These are phyloP conservation scores for Agrocybe pediades DNA, from an alignment of 768 basidiomycete genomes.

Conservation along the genomic window DNA sequence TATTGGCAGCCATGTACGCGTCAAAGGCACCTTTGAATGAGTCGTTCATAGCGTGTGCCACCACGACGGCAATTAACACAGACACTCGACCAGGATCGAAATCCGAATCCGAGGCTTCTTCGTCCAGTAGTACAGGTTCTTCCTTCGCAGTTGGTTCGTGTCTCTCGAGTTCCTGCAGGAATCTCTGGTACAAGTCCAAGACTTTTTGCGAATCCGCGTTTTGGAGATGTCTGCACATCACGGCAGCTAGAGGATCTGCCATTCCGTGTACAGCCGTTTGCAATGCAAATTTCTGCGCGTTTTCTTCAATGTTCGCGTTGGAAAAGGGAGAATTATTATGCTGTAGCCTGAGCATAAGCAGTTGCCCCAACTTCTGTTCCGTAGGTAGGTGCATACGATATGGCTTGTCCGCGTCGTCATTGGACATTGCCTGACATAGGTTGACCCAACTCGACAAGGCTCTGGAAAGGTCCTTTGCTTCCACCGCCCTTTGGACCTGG, in stretches of 20 bases:
- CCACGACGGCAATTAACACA: slow-evolving; percentile 53
- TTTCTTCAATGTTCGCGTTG: slow-evolving; percentile 5
- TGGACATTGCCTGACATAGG: slow-evolving; percentile 8
- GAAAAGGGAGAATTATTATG: neutral
- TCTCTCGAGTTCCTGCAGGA: slow-evolving; percentile 20
- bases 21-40: slow-evolving; percentile 60
- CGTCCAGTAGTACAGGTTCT: slow-evolving; percentile 13
- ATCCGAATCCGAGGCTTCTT: slow-evolving; percentile 11
- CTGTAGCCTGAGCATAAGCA: slow-evolving; percentile 6
- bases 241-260: slow-evolving; percentile 48
- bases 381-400: slow-evolving; percentile 14
- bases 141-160: neutral
- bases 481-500: slow-evolving; percentile 14
- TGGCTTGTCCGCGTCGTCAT: slow-evolving; percentile 8
- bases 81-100: slow-evolving; percentile 32
- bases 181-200: slow-evolving; percentile 41
- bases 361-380: slow-evolving; percentile 9
- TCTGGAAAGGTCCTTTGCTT: slow-evolving; percentile 7
- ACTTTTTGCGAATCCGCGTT: slow-evolving; percentile 41
- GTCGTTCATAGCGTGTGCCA: slow-evolving; percentile 61
- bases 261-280: slow-evolving; percentile 45
- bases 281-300: slow-evolving; percentile 50
- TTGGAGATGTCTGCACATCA: slow-evolving; percentile 49
- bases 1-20: slow-evolving; percentile 37
- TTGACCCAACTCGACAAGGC: slow-evolving; percentile 18